These are phyloP conservation scores for Suhomyces taliae DNA, from an alignment of 1,139 yeast species.

Conservation along the genomic window DNA sequence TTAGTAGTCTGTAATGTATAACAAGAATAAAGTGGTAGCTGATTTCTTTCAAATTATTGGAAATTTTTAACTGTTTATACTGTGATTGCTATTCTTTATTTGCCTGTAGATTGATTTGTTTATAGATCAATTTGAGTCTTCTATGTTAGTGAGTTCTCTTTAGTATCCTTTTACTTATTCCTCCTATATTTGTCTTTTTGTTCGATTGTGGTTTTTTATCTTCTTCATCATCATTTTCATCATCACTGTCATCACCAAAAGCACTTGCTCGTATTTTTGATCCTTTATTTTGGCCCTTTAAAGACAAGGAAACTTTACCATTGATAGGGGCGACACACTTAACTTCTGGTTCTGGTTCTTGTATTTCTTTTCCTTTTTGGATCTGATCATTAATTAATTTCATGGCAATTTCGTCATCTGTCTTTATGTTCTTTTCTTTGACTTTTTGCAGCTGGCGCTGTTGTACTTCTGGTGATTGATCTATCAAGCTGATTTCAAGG, in stretches of 20 bases:
- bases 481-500: conserved; percentile 34
- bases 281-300: conserved; percentile 5
- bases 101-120: too few relatives aligned
- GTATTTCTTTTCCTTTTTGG: conserved; percentile 35
- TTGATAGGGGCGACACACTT: not conserved
- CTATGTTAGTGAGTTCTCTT: not conserved
- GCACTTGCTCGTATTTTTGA: conserved; percentile 7
- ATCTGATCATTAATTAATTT: conserved; percentile 55
- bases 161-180: conserved; percentile 4
- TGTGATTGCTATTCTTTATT: too few relatives aligned
- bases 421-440: conserved; percentile 16
- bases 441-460: conserved; percentile 16
- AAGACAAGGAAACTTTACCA: conserved; percentile 6
- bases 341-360: not conserved
- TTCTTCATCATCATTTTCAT: conserved; percentile 1
- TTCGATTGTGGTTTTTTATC: not conserved
- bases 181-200: conserved; percentile 1
- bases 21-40: too few relatives aligned
- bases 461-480: conserved; percentile 18
- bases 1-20: too few relatives aligned
- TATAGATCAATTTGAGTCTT: too few relatives aligned
- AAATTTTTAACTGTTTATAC: too few relatives aligned
- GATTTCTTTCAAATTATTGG: too few relatives aligned
- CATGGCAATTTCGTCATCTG: conserved; percentile 25
- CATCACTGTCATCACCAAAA: conserved; percentile 11